Evolutionary conservation across 768 basidiomycete species (phyloP).

Genomic region (Trametes villosa): DNA sequence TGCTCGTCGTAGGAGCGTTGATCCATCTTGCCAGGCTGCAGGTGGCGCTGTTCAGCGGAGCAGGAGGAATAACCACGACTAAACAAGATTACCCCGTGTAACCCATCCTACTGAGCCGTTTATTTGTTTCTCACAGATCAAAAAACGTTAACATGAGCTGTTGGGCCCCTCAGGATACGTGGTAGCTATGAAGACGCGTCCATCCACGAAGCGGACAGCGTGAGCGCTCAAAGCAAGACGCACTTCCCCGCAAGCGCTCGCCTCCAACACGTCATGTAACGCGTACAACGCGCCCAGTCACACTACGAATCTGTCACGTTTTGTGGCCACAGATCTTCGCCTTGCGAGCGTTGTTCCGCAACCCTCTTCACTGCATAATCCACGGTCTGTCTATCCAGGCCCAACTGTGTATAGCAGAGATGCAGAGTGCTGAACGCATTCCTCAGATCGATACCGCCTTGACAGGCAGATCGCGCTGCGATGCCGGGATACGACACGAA

Average conservation of each 20-base stretch:
- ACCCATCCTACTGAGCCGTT: background rate
- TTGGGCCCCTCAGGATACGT: too few species aligned
- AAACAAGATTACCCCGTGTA: slow-evolving; percentile 12
- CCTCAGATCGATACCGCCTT: background rate
- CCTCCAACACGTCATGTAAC: slow-evolving; percentile 3
- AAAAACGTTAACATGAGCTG: too few species aligned
- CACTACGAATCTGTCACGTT: background rate
- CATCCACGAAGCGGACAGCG: background rate
- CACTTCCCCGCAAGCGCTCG: background rate
- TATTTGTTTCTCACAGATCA: too few species aligned
- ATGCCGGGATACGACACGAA: slow-evolving; percentile 56
- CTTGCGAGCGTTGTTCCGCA: too few species aligned
- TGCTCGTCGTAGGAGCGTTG: slow-evolving; percentile 75
- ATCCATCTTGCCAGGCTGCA: slow-evolving; percentile 77
- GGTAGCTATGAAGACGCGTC: background rate
- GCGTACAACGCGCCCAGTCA: background rate
- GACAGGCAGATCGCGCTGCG: background rate
- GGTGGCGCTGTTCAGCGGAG: background rate
- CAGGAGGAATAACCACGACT: background rate
- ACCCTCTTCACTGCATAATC: too few species aligned
- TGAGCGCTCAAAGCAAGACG: background rate
- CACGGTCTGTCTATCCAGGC: too few species aligned
- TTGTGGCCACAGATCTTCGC: background rate
- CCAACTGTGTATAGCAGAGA: background rate
- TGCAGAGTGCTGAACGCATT: background rate